Conservation (phyloP, 2,329 filamentous ascomycete genomes). For the Bertia moriformis region DNA sequence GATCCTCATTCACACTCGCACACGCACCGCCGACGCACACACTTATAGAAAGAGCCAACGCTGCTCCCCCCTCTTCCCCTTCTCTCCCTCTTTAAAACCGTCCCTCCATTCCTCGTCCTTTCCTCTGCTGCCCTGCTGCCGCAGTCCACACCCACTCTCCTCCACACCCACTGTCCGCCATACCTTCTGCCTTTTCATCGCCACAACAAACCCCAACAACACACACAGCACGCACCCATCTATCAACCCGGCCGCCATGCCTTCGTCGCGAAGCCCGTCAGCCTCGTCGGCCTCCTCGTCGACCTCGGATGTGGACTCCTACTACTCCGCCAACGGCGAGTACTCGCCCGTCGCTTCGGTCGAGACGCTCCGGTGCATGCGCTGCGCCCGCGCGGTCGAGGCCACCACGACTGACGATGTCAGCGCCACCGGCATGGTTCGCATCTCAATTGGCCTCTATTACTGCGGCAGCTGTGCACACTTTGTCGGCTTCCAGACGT, state of each 20-base stretch:
- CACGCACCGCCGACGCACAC: no score
- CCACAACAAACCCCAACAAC: no score
- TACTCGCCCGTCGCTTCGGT: slow-evolving; percentile 32
- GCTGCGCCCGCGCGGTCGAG: slow-evolving; percentile 44
- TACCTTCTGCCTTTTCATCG: no score
- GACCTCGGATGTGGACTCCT: not conserved
- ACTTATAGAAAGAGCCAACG: no score
- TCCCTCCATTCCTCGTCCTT: no score
- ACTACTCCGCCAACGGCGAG: not conserved
- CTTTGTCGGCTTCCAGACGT: slow-evolving; percentile 35
- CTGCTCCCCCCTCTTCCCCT: no score
- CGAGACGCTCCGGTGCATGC: slow-evolving; percentile 46
- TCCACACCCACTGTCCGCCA: no score
- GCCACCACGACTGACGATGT: slow-evolving; percentile 45
- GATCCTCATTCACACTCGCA: no score
- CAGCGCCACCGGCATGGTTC: slow-evolving; percentile 44
- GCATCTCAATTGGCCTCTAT: slow-evolving; percentile 50
- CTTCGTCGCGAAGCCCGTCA: not conserved
- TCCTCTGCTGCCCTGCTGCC: no score
- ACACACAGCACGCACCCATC: no score
- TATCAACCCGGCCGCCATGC: not conserved
- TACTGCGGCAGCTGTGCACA: slow-evolving; percentile 51
- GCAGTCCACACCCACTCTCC: no score
- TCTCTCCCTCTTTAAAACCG: no score
- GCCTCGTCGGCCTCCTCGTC: not conserved